These are phyloP conservation scores for Aureobasidium vineae DNA, from an alignment of 2,329 filamentous ascomycete genomes.

Conservation along the genomic window DNA sequence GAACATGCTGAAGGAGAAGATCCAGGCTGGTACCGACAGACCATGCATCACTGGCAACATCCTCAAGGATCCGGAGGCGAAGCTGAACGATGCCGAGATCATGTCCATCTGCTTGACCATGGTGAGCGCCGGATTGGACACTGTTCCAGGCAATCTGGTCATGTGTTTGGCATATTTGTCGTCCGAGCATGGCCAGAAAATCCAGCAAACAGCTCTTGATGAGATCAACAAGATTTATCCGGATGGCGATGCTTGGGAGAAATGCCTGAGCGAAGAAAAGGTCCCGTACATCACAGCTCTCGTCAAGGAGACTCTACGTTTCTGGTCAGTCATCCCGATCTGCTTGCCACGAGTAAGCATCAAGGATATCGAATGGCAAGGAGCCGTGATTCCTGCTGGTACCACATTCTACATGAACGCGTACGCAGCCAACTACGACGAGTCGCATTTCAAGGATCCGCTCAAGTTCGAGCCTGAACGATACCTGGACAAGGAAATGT, in stretches of 20 bases:
- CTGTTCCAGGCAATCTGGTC: constrained; percentile 74
- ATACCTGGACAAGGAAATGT: constrained; percentile 57
- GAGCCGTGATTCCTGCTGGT: constrained; percentile 66
- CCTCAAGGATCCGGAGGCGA: constrained; percentile 66
- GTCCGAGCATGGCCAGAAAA: constrained; percentile 63
- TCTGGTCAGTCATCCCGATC: constrained; percentile 77
- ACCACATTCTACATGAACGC: constrained; percentile 81
- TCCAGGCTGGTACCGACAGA: constrained; percentile 62
- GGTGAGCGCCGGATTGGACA: constrained; percentile 78
- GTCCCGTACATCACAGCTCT: constrained; percentile 73
- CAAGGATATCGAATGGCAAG: constrained; percentile 68
- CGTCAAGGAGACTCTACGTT: constrained; percentile 75
- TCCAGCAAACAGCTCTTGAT: constrained; percentile 66
- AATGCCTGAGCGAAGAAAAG: constrained; percentile 70
- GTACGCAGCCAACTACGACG: constrained; percentile 72
- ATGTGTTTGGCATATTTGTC: constrained; percentile 76
- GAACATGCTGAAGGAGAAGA: constrained; percentile 59
- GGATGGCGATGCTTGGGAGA: constrained; percentile 71
- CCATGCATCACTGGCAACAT: constrained; percentile 70
- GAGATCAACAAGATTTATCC: constrained; percentile 72
- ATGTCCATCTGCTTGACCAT: constrained; percentile 80
- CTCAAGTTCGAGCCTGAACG: constrained; percentile 66
- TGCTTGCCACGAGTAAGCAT: constrained; percentile 70
- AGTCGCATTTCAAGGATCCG: constrained; percentile 63
- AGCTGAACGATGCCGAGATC: constrained; percentile 68